Evolutionary conservation across 2,329 filamentous ascomycete species (phyloP), one percentile per base, ranked within the genome.

Genomic region (Botrytis cinerea): DNA sequence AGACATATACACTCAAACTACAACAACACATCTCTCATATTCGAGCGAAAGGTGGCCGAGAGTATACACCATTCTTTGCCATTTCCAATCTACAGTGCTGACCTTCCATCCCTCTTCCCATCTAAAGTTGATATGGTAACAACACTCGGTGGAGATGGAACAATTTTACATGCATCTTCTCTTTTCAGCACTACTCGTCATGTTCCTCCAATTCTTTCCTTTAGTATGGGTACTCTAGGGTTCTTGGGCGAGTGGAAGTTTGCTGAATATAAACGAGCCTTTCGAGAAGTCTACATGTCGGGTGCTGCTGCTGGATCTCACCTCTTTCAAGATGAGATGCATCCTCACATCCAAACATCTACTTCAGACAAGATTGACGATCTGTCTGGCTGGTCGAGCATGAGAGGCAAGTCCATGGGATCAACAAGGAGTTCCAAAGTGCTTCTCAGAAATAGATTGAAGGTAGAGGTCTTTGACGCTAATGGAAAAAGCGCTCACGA

Each of bases 241-340:
- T 99, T 99, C 78, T 84, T 99, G 12, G 95, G 95, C 25, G 95
- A 98, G 83, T 99, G 95, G 95, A 97, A 96, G 79, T 98, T 98
- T 81, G 86, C 87, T 10, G 95, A 98, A 79, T 93, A 97, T 84
- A 97, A 97, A 83, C 88, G 93, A 67, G 96, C 96, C 0, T 97
- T 97, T 84, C 87, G 94, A 67, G 93, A 98, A 81, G 93, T 96
- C 71, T 98, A 97, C 84, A 97, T 97, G 92, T 91, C 89, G 59
- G 91, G 90, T 4, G 87, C 90, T 54, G 78, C 83, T 69, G 80
- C 81, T 7, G 81, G 69, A 78, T 84, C 74, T 74, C 79, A 67
- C 73, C 77, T 75, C 68, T 78, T 75, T 51, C 77, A 78, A 72
- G 79, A 80, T 51, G 76, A 80, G 63, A 77, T 81, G 68, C 78